Evolutionary conservation across 2,329 filamentous ascomycete species (phyloP), one percentile per base, ranked within the genome.

Genomic region (Aureobasidium sp.): DNA sequence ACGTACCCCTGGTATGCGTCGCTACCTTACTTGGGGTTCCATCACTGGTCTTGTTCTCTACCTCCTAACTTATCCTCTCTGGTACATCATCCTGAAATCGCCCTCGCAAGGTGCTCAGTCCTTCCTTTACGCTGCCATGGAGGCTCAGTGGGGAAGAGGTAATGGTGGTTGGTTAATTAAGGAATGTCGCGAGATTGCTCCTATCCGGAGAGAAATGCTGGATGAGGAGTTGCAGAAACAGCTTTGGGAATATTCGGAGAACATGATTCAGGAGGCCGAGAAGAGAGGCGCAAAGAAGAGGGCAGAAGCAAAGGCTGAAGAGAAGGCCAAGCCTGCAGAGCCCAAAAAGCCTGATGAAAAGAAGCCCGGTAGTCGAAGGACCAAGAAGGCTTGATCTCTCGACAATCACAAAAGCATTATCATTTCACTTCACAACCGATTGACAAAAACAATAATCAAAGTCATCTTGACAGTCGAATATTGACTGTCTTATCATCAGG

Each of bases 51-150:
- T 99, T 24, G 73, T 86, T 0, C 53, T 90, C 20, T 99, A 99
- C 74, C 73, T 96, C 8, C 48, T 88, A 12, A 84, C 85, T 37
- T 99, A 93, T 80, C 82, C 88, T 1, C 67, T 96, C 0, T 90
- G 89, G 73, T 97, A 93, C 90, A 74, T 99, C 26, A 74, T 97
- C 1, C 79, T 99, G 59, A 97, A 99, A 75, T 92, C 89, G 37
- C 84, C 92, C 0, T 77, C 86, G 59, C 87, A 89, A 76, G 94
- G 90, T 2, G 90, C 93, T 0, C 92, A 99, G 76, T 92, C 89
- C 5, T 86, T 97, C 51, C 78, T 97, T 9, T 87, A 87, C 67
- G 92, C 92, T 0, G 86, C 87, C 1, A 95, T 97, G 90, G 92
- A 97, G 61, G 82, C 83, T 2, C 79, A 81, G 2, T 84, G 92